Percentiles rank a stretch among this genome's conserved stretches.
Conservation (phyloP, 345 rosid species). For the Populus tremula region DNA sequence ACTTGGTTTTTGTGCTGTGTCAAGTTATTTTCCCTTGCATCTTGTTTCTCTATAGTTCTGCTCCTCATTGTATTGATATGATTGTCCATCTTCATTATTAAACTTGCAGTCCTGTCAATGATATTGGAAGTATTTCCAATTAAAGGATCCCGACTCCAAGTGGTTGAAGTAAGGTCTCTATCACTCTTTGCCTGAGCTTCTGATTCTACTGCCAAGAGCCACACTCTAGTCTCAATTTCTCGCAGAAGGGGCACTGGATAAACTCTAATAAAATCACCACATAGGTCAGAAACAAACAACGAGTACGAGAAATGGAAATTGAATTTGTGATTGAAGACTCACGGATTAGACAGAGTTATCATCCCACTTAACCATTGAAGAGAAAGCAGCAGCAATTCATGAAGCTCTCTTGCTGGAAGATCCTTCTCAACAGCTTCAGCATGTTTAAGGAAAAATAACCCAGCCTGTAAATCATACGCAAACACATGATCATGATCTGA, state of each 20-base stretch:
- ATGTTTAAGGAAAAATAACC: slow-evolving; percentile 86
- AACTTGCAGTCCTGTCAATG: slow-evolving; percentile 75
- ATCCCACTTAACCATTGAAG: slow-evolving; percentile 97
- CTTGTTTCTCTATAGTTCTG: slow-evolving; percentile 59
- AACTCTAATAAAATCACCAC: slow-evolving; percentile 54
- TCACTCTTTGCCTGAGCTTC: slow-evolving; percentile 78
- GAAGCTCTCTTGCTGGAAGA: slow-evolving; percentile 89
- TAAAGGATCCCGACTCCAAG: slow-evolving; percentile 39
- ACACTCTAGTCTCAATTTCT: slow-evolving; percentile 95
- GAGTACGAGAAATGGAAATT: slow-evolving; percentile 9
- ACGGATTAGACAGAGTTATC: slow-evolving; percentile 76
- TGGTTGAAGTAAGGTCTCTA: slow-evolving; percentile 48
- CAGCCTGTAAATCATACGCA: slow-evolving; percentile 58
- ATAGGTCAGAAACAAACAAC: slow-evolving; percentile 26
- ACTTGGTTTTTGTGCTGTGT: slow-evolving; percentile 55
- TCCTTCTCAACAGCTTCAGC: slow-evolving; percentile 95
- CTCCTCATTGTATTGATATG: slow-evolving; percentile 69
- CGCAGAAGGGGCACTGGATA: slow-evolving; percentile 88
- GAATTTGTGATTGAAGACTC: slow-evolving; percentile 38
- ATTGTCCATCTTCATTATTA: slow-evolving; percentile 87
- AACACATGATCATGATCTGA: not conserved
- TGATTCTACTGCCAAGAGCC: slow-evolving; percentile 97
- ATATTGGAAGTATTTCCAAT: slow-evolving; percentile 58
- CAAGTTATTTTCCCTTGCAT: slow-evolving; percentile 49
- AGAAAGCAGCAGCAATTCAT: slow-evolving; percentile 80